Evolutionary conservation across 2,329 filamentous ascomycete species (phyloP), one percentile per base, ranked within the genome.

Genomic region (Alternaria brassicae): DNA sequence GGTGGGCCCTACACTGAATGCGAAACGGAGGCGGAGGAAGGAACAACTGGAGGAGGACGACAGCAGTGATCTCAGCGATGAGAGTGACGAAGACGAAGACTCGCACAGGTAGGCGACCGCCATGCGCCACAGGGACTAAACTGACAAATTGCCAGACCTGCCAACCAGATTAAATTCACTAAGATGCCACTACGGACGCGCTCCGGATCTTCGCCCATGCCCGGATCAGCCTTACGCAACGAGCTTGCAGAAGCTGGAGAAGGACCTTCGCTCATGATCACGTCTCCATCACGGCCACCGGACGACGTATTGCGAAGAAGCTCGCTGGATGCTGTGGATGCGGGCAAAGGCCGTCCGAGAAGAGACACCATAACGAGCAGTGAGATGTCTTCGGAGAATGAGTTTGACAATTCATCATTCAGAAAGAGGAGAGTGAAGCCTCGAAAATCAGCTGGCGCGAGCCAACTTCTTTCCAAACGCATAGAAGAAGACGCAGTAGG

Each of bases 131-230:
- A 17, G 15, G 6, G 34, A 47, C 21, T 37, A 34, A 42, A 44
- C 56, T 65, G 32, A 62, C 41, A n/a, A 30, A 48, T 36, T 37
- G 12, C 58, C 60, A 73, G 90, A 53, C 90, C 91, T 42, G 90
- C 90, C 2, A 92, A 96, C 74, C 92, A 96, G 76, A 97, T 98
- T 76, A 93, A 94, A 73, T 99, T 99, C 78, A 88, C 91, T 48
- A 98, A 98, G 79, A 94, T 97, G 91, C 94, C 95, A 1, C 85
- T 97, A 41, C 87, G 93, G 28, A 88, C 88, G 66, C 88, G 94
- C 56, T 91, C 93, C 25, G 94, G 92, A 10, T 97, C 93, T 0
- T 97, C 94, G 47, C 94, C 94, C 3, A 88, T 91, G 36, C 75
- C 67, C 21, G 74, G 74, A 36, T 77, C 75, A 12, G 68, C 72